These are phyloP conservation scores for Henningerozyma blattae DNA, from an alignment of 805 yeast genomes.

Conservation along the genomic window DNA sequence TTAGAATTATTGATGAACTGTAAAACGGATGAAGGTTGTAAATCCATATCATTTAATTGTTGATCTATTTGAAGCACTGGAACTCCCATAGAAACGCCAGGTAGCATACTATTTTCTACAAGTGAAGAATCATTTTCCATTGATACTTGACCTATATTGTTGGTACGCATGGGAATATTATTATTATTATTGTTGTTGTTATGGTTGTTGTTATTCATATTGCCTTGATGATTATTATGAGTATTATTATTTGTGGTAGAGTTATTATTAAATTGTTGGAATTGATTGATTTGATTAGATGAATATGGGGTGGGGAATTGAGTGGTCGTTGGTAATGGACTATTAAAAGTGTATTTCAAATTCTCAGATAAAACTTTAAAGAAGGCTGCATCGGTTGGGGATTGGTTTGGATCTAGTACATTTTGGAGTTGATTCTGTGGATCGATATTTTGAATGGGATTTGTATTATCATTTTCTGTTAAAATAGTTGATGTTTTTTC, in stretches of 20 bases:
- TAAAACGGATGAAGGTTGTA: conserved; percentile 24
- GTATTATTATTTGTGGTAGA: conserved; percentile 1
- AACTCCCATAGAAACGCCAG: conserved; percentile 5
- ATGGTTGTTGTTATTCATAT: conserved; percentile 1
- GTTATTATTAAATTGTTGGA: too few relatives aligned
- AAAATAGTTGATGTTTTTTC: too few relatives aligned
- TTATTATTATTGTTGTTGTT: neutral
- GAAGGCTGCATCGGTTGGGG: conserved; percentile 15
- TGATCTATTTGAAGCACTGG: conserved; percentile 7
- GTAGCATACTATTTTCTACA: conserved; percentile 16
- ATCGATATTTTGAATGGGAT: too few relatives aligned
- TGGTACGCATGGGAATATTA: neutral
- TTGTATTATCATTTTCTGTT: too few relatives aligned
- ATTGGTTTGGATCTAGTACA: too few relatives aligned
- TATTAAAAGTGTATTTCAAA: conserved; percentile 19
- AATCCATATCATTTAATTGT: conserved; percentile 19
- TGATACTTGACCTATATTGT: conserved; percentile 1
- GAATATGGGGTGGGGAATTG: conserved; percentile 26
- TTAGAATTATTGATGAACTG: conserved; percentile 10
- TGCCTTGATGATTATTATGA: conserved; percentile 2
- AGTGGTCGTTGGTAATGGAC: conserved; percentile 21
- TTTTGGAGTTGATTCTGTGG: too few relatives aligned
- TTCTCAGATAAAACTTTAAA: conserved; percentile 19
- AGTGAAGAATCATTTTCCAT: conserved; percentile 14
- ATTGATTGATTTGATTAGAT: conserved; percentile 14